Base-by-base conservation (phyloP, 2,329 filamentous ascomycete species). In the Xylariaceae sp. region DNA sequence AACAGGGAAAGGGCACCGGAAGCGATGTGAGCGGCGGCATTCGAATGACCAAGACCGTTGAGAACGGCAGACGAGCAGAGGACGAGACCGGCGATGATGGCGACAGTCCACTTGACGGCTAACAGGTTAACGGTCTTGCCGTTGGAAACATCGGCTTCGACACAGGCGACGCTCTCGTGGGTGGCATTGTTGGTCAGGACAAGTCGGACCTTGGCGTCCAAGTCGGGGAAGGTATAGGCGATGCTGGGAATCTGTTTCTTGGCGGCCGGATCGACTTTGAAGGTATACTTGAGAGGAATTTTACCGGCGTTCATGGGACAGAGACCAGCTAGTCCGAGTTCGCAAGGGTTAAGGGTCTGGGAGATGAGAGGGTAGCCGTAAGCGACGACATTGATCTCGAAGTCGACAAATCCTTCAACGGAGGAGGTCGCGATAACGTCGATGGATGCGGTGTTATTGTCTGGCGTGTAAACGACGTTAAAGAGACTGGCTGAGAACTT, bases 271-370 rank as follows among this genome's bases (percentile, higher is more conserved):
- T 73, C 67, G 17, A 80, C 75, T 48, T 92, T 74, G 41, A 89
- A 73, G 70, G 88, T 88, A 70, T 88, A 89, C 53, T 84, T 81
- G 69, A 96, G 82, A 57, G 88, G 83, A 71, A 96, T 88, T 68
- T 89, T 87, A 65, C 91, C 92, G 7, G 90, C 85, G 64, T 85
- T 88, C 92, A 97, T 96, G 60, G 92, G 92, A 75, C 93, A 97
- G 69, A 97, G 82, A 73, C 91, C 90, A 61, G 80, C 75, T 62
- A 95, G 79, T 64, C 83, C 80, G 59, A 80, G 77, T 34, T 82
- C 76, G 78, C 93, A 97, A 51, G 93, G 93, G 71, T 96, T 79
- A 66, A 97, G 74, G 3, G 77, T 84, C 66, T 84, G 76, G 63
- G 81, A 82, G 67, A 93, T 75, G 65, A 90, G 85, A 41, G 83